Evolutionary conservation across 331 rosid species (phyloP).

Genomic region (Saraca asoca): DNA sequence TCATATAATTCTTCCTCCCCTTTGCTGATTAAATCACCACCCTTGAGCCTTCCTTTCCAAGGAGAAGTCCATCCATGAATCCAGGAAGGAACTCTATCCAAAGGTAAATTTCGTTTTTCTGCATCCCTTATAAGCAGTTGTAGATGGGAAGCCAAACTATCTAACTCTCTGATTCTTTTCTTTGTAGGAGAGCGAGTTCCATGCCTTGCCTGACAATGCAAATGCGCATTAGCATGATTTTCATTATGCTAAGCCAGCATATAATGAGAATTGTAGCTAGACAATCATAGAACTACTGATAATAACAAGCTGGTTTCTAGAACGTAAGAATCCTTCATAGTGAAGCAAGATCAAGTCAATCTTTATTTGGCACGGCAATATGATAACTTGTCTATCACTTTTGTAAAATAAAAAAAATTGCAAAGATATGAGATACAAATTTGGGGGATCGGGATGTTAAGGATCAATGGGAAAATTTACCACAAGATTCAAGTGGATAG

Average conservation of each 20-base stretch:
- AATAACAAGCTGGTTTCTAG: conserved; percentile 18
- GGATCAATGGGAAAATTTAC: conserved; percentile 41
- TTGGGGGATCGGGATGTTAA: too few relatives aligned
- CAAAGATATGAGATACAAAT: not conserved
- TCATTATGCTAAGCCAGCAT: not conserved
- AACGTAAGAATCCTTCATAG: conserved; percentile 15
- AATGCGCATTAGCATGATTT: conserved; percentile 22
- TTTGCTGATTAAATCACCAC: conserved; percentile 62
- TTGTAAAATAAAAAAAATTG: not conserved
- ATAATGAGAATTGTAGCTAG: not conserved
- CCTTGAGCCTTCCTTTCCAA: conserved; percentile 77
- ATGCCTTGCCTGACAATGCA: conserved; percentile 76
- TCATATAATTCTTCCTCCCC: conserved; percentile 86
- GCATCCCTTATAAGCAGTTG: conserved; percentile 57
- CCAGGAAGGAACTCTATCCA: conserved; percentile 72
- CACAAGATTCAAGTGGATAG: conserved; percentile 91
- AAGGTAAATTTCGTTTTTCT: conserved; percentile 44
- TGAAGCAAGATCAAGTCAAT: not conserved
- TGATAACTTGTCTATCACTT: too few relatives aligned
- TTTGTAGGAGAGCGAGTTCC: conserved; percentile 93
- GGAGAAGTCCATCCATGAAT: conserved; percentile 77
- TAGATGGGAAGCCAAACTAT: conserved; percentile 53
- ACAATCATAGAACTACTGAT: conserved; percentile 5
- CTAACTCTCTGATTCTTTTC: conserved; percentile 67
- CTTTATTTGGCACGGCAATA: not conserved